A percentile compares a stretch with the other conserved stretches of the same genome.
Evolutionary conservation across 176 grass and related monocot genomes (phyloP).

Genomic region (Phoenix dactylifera): DNA sequence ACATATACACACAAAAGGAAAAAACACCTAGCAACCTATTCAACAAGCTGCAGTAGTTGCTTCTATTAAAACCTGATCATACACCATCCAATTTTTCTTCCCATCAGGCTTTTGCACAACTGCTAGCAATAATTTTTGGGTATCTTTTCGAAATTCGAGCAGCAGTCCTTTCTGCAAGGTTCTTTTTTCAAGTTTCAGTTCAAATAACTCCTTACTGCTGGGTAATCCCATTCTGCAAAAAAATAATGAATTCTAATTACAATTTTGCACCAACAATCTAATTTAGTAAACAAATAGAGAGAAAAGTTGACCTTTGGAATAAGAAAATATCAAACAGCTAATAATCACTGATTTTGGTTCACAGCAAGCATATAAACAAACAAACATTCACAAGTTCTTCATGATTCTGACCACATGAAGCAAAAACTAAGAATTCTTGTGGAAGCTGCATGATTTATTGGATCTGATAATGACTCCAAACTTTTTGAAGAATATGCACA

Average conservation of each 20-base stretch:
- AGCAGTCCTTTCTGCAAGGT: constrained; percentile 70
- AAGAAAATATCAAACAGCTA: no score
- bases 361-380: no score
- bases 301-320: no score
- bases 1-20: constrained; percentile 1
- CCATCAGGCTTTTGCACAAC: constrained; percentile 77
- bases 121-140: constrained; percentile 65
- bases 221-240: constrained; percentile 56
- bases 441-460: no score
- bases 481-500: no score
- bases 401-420: no score
- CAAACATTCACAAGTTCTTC: no score
- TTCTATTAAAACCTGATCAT: constrained; percentile 59
- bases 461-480: no score
- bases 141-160: constrained; percentile 90
- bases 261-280: no score
- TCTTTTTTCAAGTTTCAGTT: constrained; percentile 47
- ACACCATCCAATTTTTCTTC: constrained; percentile 94
- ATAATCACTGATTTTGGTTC: no score
- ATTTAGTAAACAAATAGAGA: no score
- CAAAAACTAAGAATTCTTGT: no score
- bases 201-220: constrained; percentile 50
- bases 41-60: constrained; percentile 5
- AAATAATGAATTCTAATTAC: neutral
- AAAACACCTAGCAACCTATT: constrained; percentile 9